Evolutionary conservation across 2,329 filamentous ascomycete genomes (phyloP), one percentile per base, ranked within the genome.

Genomic region (Aphanocladium album): DNA sequence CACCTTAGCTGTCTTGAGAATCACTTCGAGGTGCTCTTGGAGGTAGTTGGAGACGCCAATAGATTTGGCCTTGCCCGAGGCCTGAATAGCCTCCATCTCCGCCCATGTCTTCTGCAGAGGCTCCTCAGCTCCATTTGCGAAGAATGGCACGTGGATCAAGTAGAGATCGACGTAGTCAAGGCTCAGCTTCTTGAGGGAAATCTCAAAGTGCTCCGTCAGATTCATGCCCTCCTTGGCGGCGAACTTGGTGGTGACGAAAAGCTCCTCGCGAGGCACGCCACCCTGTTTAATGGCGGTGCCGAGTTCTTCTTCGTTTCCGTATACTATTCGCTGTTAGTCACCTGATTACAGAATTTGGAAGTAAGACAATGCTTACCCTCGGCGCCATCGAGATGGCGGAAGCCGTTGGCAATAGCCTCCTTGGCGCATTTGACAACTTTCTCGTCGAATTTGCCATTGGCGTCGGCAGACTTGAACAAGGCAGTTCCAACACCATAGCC

Each of bases 21-120:
- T 70, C 2, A 75, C 68, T 70, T 87, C 81, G 21, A 89, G 73
- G 65, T 89, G 76, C 47, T 75, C 69, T 66, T 80, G 75, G 35
- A 83, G 68, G 69, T 89, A 93, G 77, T 93, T 95, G 68, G 87
- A 90, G 16, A 95, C 86, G 56, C 90, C 90, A 66, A 95, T 91
- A 60, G 87, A 85, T 65, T 79, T 82, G 53, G 84, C 86, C 63
- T 83, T 83, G 64, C 88, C 88, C 1, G 83, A 82, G 49, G 82
- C 82, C 70, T 86, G 81, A 79, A 93, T 85, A 33, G 83, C 83
- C 68, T 89, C 85, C 65, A 87, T 70, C 59, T 84, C 79, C 45
- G 80, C 79, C 85, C 85, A 88, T 61, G 78, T 77, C 49, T 72
- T 65, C 70, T 85, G 89, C 71, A 92, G 72, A 39, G 81, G 77